Conservation (phyloP, 139 green algal species). For the Spirogloea muscicola region DNA sequence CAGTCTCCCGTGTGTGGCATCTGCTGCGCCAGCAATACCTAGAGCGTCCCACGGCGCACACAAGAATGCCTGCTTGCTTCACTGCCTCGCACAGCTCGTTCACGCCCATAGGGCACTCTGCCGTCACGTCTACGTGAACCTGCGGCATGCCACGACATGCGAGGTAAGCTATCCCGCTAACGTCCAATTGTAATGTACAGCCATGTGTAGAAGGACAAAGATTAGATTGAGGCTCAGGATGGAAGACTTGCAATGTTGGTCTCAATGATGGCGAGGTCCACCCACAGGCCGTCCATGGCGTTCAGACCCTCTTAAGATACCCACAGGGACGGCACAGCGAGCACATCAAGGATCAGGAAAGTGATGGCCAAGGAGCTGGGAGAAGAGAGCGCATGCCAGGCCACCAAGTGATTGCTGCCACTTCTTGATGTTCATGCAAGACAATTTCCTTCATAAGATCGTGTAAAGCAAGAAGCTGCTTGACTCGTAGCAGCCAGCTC, state of each 20-base stretch:
- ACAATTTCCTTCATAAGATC: background rate
- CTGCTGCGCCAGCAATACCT: no score
- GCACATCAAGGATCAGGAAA: no score
- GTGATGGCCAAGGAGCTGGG: background rate
- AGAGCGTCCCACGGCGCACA: no score
- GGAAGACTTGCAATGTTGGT: background rate
- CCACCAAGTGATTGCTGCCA: background rate
- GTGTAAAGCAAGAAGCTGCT: background rate
- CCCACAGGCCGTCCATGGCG: no score
- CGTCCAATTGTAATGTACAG: no score
- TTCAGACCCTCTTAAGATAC: background rate
- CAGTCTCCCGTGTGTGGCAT: no score
- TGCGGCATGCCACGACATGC: background rate
- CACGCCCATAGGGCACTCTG: background rate
- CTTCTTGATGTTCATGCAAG: background rate
- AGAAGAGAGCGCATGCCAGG: background rate
- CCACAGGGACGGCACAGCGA: no score
- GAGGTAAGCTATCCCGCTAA: background rate
- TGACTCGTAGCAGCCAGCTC: background rate
- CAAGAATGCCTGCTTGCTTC: conserved; percentile 1
- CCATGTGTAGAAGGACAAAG: no score
- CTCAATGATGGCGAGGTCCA: background rate
- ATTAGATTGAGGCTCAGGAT: background rate
- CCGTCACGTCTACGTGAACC: conserved; percentile 4
- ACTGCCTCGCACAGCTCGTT: conserved; percentile 4